Conservation (phyloP, 371 early-diverging fungal species). For the Mucor ambiguus region DNA sequence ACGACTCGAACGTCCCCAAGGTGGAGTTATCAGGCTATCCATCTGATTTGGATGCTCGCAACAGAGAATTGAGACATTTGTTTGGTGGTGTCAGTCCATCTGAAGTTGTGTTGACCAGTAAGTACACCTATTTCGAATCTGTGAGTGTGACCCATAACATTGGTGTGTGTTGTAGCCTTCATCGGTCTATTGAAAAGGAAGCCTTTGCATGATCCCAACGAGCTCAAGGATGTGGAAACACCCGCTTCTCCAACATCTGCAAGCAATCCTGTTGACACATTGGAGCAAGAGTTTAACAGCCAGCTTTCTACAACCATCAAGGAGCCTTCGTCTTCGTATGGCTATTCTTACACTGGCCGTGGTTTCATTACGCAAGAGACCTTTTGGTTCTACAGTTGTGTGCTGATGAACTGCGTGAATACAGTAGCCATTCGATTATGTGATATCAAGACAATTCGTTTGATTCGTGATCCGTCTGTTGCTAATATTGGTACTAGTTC, state of each 20-base stretch:
- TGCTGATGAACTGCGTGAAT: constrained; percentile 46
- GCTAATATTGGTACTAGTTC: constrained; percentile 33
- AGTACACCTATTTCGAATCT: neutral
- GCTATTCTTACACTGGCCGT: constrained; percentile 46
- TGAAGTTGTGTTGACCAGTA: constrained; percentile 48
- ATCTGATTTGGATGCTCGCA: constrained; percentile 33
- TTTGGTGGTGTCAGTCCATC: constrained; percentile 43
- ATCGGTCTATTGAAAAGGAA: constrained; percentile 45
- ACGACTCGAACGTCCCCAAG: constrained; percentile 33
- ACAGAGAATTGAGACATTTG: constrained; percentile 39
- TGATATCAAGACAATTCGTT: constrained; percentile 39
- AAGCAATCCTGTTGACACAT: constrained; percentile 18
- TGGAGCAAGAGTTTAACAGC: constrained; percentile 41
- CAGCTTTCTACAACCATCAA: constrained; percentile 31
- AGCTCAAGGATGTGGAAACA: constrained; percentile 14
- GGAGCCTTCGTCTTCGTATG: constrained; percentile 36
- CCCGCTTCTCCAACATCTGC: constrained; percentile 21
- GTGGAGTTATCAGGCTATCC: constrained; percentile 38
- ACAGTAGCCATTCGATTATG: constrained; percentile 45
- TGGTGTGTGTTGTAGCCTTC: constrained; percentile 30
- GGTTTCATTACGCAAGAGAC: constrained; percentile 50
- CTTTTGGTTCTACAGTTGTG: constrained; percentile 54
- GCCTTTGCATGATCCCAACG: constrained; percentile 15
- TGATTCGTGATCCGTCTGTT: constrained; percentile 43
- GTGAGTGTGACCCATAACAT: too few relatives aligned